Base-by-base conservation (phyloP, 2,329 filamentous ascomycete genomes). In the Periconia sp. region DNA sequence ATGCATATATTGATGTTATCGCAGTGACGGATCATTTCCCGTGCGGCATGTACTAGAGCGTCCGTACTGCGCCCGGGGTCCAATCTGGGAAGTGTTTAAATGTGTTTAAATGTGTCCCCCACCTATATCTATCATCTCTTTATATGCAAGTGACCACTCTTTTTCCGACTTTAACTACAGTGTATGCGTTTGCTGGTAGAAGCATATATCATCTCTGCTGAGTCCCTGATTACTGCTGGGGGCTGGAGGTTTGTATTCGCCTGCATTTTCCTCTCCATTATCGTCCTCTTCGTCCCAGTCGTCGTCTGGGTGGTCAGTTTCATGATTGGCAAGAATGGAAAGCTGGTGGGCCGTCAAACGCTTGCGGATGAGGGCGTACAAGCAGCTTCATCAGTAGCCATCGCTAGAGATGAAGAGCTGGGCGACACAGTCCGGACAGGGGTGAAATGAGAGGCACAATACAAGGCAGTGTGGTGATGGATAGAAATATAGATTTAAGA, bases 31-130 rank as follows among this genome's bases (percentile, higher is more conserved):
- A n/a, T n/a, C n/a, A n/a, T n/a, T n/a, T n/a, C n/a, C n/a, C n/a
- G n/a, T n/a, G n/a, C n/a, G n/a, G n/a, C n/a, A n/a, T n/a, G n/a
- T n/a, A n/a, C n/a, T n/a, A n/a, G n/a, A n/a, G n/a, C n/a, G n/a
- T n/a, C n/a, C n/a, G n/a, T n/a, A n/a, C n/a, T n/a, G n/a, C n/a
- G n/a, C n/a, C n/a, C n/a, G n/a, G n/a, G n/a, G n/a, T n/a, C 32
- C 32, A n/a, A 35, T 28, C 35, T 40, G 40, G 40, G 40, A 55
- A 55, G 40, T 36, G 34, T 48, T 45, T 25, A 45, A 37, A 37
- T 37, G 40, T 36, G 34, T 48, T 45, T 25, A 45, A 37, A 37
- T 37, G 28, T 37, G 5, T 37, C 34, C 34, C 28, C 29, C 38
- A n/a, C 34, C 30, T 41, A 4, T 22, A 41, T 41, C 8, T 11